Evolutionary conservation across 345 rosid genomes (phyloP).

Genomic region (Litchi chinensis): DNA sequence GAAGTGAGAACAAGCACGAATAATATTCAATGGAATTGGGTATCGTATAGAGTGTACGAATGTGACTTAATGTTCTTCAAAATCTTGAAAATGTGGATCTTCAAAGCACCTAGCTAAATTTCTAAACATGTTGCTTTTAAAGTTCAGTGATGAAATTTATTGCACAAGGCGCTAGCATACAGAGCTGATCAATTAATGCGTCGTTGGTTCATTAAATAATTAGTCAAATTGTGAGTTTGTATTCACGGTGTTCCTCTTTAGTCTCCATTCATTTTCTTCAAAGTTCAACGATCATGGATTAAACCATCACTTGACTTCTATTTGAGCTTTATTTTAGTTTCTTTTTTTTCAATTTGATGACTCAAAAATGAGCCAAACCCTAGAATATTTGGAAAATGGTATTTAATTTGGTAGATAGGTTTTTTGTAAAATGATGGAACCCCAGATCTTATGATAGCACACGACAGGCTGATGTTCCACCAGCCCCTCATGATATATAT

Average conservation of each 20-base stretch:
- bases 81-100: background rate
- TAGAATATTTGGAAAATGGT: too few species aligned
- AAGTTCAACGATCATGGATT: background rate
- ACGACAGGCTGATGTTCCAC: background rate
- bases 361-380: too few species aligned
- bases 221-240: background rate
- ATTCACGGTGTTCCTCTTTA: background rate
- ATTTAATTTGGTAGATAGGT: background rate
- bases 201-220: background rate
- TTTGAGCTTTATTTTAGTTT: too few species aligned
- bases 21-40: background rate
- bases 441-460: background rate
- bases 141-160: too few species aligned
- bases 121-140: background rate
- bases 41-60: background rate
- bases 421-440: background rate
- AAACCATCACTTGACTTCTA: background rate
- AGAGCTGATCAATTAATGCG: background rate
- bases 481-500: too few species aligned
- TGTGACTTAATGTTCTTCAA: background rate
- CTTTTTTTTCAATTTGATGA: too few species aligned
- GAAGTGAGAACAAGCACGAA: too few species aligned
- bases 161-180: background rate
- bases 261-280: background rate
- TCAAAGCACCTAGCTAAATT: background rate